Conservation (phyloP, 306 rosid species). For the Bauhinia variegata region DNA sequence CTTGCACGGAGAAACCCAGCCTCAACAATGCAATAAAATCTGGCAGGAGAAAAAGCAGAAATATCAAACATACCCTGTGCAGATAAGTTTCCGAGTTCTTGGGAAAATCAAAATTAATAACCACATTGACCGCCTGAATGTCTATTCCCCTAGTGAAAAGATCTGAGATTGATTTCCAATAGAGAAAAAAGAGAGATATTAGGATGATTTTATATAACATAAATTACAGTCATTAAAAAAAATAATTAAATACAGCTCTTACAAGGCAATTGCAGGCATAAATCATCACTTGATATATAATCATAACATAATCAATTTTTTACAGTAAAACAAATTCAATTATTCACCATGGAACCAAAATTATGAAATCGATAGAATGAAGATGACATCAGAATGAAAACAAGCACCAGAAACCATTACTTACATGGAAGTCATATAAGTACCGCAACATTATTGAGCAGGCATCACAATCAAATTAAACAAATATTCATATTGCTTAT, state of each 20-base stretch:
- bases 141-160: slow-evolving; percentile 97
- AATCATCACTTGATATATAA: too few species aligned
- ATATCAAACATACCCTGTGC: slow-evolving; percentile 74
- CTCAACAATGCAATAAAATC: neutral
- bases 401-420: neutral
- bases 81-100: slow-evolving; percentile 93
- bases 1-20: neutral
- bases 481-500: neutral
- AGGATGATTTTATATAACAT: neutral
- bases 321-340: slow-evolving; percentile 4
- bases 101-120: slow-evolving; percentile 94
- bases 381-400: slow-evolving; percentile 17
- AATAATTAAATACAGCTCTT: too few species aligned
- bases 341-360: slow-evolving; percentile 1
- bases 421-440: too few species aligned
- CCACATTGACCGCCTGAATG: slow-evolving; percentile 97
- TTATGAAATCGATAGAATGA: slow-evolving; percentile 4
- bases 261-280: neutral
- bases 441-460: too few species aligned
- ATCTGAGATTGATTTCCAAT: slow-evolving; percentile 56
- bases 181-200: slow-evolving; percentile 8
- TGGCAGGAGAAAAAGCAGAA: slow-evolving; percentile 7
- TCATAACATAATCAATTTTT: too few species aligned
- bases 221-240: neutral
- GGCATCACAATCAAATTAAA: slow-evolving; percentile 20